These are phyloP conservation scores for Candida krabiensis DNA, from an alignment of 805 yeast species.

Conservation along the genomic window DNA sequence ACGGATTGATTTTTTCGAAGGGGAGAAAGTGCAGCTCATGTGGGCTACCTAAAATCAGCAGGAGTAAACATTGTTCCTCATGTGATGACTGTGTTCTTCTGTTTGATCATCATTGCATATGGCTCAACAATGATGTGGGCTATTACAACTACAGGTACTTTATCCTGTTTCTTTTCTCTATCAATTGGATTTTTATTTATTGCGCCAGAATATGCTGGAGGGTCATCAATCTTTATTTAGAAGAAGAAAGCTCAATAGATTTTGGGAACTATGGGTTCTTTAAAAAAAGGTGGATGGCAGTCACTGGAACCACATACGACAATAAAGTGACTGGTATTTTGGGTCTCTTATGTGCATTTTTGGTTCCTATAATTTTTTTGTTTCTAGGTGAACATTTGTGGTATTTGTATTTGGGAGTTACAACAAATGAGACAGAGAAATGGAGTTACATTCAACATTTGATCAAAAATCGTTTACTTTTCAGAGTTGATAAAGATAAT, in stretches of 20 bases:
- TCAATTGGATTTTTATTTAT: constrained; percentile 37
- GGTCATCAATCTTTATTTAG: constrained; percentile 21
- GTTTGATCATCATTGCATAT: constrained; percentile 65
- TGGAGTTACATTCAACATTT: constrained; percentile 52
- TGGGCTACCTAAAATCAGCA: constrained; percentile 65
- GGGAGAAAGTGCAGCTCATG: constrained; percentile 49
- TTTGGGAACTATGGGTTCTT: constrained; percentile 11
- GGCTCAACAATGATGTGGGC: constrained; percentile 57
- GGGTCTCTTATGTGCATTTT: constrained; percentile 38
- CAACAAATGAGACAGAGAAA: constrained; percentile 55
- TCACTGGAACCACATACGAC: constrained; percentile 30
- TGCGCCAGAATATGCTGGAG: constrained; percentile 40
- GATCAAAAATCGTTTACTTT: constrained; percentile 31
- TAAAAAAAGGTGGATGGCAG: constrained; percentile 21
- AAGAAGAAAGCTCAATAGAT: not conserved
- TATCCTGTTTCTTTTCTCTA: constrained; percentile 38
- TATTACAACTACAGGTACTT: constrained; percentile 52
- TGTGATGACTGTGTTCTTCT: constrained; percentile 65
- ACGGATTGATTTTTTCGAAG: constrained; percentile 43
- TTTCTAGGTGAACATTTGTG: constrained; percentile 44
- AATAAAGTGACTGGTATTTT: constrained; percentile 44
- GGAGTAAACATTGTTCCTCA: constrained; percentile 72
- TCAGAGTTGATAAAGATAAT: constrained; percentile 14
- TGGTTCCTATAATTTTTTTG: constrained; percentile 37
- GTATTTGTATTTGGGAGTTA: constrained; percentile 53